Conservation (phyloP, 768 basidiomycete species). For the Boletus sp. region DNA sequence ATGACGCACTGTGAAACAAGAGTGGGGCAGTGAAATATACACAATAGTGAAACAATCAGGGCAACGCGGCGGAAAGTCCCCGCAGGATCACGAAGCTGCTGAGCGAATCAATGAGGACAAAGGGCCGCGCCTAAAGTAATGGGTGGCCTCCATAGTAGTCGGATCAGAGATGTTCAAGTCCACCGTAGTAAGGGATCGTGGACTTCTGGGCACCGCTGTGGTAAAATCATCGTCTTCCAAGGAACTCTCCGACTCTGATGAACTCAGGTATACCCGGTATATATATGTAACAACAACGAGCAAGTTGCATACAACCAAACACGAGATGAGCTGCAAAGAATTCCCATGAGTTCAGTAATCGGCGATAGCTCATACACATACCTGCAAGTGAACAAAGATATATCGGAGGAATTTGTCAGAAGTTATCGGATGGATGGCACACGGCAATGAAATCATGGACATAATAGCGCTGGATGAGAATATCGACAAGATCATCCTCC, state of each 20-base stretch:
- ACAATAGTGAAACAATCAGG: not conserved
- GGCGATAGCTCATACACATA: not conserved
- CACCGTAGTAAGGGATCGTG: not conserved
- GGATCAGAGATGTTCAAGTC: not conserved
- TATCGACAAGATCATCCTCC: constrained; percentile 6
- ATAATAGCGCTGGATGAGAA: constrained; percentile 12
- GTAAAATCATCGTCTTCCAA: constrained; percentile 12
- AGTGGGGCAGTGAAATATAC: not conserved
- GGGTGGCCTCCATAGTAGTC: not conserved
- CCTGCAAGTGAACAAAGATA: not conserved
- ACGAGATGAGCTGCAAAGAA: not conserved
- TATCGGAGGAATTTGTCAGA: not conserved
- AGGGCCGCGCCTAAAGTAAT: not conserved
- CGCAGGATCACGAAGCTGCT: not conserved
- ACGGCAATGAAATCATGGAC: constrained; percentile 8
- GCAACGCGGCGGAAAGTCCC: not conserved
- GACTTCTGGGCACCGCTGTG: not conserved
- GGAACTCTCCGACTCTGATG: not conserved
- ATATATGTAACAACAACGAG: constrained; percentile 3
- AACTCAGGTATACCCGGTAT: not conserved
- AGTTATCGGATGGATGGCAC: constrained; percentile 1
- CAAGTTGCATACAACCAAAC: constrained; percentile 10
- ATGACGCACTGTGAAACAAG: not conserved
- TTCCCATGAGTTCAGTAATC: not conserved
- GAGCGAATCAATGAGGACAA: not conserved